Evolutionary conservation across 352 stramenopile species (phyloP).

Genomic region (Globisporangium takayamanum): DNA sequence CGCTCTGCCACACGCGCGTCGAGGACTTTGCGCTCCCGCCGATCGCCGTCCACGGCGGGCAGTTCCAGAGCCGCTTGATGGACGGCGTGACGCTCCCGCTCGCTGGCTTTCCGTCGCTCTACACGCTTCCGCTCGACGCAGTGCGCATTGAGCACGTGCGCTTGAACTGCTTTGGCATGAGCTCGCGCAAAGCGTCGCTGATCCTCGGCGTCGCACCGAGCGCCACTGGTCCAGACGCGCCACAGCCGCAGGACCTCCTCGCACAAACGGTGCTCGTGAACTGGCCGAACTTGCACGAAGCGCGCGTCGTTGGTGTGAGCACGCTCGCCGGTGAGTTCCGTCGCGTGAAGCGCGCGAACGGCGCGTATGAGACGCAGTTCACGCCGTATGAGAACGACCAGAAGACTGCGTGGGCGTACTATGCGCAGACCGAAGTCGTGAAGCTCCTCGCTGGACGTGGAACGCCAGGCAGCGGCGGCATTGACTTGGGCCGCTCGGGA

Average conservation of each 20-base stretch:
- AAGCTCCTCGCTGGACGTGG: conserved; percentile 70
- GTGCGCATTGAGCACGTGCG: conserved; percentile 59
- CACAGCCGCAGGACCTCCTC: conserved; percentile 36
- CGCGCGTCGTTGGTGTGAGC: conserved; percentile 78
- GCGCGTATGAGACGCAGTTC: conserved; percentile 28
- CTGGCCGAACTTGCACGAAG: conserved; percentile 98
- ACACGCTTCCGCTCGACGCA: conserved; percentile 45
- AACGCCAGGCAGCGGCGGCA: conserved; percentile 83
- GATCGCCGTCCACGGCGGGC: conserved; percentile 33
- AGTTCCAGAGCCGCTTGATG: conserved; percentile 73
- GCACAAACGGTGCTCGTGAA: conserved; percentile 91
- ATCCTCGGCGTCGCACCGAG: conserved; percentile 54
- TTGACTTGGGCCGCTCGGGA: conserved; percentile 89
- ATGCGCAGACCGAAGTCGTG: conserved; percentile 58
- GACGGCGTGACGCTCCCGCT: conserved; percentile 65
- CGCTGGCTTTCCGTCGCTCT: conserved; percentile 72
- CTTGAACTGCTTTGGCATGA: conserved; percentile 95
- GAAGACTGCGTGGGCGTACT: conserved; percentile 61
- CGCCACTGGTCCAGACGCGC: conserved; percentile 13
- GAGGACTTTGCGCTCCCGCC: conserved; percentile 44
- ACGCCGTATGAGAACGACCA: conserved; percentile 38
- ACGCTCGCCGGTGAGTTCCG: conserved; percentile 55
- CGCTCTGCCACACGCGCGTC: conserved; percentile 58
- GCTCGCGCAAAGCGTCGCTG: conserved; percentile 66
- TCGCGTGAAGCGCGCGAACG: conserved; percentile 19